Evolutionary conservation across 192 early-diverging fungal genomes (phyloP), one percentile per base, ranked within the genome.

Genomic region (Mortierella hygrophila): DNA sequence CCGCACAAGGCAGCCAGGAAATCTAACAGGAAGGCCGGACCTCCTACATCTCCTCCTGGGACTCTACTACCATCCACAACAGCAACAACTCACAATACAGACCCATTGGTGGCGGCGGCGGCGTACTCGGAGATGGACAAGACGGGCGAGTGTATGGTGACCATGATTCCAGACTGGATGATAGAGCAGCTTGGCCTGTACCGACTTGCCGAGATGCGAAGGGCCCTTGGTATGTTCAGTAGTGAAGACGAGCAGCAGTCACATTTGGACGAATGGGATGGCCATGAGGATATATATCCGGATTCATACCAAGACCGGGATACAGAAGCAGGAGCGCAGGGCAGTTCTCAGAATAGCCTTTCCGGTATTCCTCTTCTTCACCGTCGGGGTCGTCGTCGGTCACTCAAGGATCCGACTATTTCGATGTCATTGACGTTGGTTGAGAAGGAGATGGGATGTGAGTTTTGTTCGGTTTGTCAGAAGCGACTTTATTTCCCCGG

Each of bases 401-500:
- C 60, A 13, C 60, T 65, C 26, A 65, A 65, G 26, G 60, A 65
- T 32, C 60, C 32, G 40, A 70, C 73, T 9, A 38, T 46, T 5
- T 57, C 77, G 18, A 86, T 78, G 72, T 38, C 68, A 4, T 72
- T 81, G 8, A 81, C 79, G 0, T 37, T 77, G 35, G 71, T 63
- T 6, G 84, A 86, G 46, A 72, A 42, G 23, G 84, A 80, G 23
- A 86, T 81, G 84, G 54, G 57, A 52, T 68, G 70, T 35, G 84
- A 80, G 52, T 76, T 63, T 40, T 86, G 84, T 60, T 86, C 84
- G 6, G 84, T 86, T 16, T 86, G 84, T 26, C 84, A 86, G 16
- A 77, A 70, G 46, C 74, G 84, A 55, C 75, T 86, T 21, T 81
- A 70, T 41, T 86, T 86, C 77, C 63, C 78, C 20, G 84, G 84